Evolutionary conservation across 2,329 filamentous ascomycete species (phyloP).

Genomic region (Pochonia chlamydosporia): DNA sequence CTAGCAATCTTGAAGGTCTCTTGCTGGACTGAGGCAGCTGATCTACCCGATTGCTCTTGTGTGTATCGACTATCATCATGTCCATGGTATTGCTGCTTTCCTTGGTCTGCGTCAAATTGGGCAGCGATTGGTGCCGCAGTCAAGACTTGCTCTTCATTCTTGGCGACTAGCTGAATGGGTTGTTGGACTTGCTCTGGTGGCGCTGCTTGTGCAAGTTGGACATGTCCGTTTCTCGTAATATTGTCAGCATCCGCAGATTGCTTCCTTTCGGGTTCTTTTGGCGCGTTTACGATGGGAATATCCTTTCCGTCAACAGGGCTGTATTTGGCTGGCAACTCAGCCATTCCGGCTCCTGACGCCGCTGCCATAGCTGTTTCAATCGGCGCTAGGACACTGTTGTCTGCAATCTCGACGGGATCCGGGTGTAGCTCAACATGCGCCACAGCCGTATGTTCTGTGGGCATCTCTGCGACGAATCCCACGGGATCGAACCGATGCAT

Average conservation of each 20-base stretch:
- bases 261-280: neutral
- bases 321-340: slow-evolving; percentile 33
- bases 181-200: neutral
- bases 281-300: slow-evolving; percentile 10
- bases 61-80: neutral
- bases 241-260: neutral
- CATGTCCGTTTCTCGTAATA: neutral
- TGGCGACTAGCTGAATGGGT: neutral
- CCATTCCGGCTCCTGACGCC: slow-evolving; percentile 14
- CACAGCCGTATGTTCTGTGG: slow-evolving; percentile 34
- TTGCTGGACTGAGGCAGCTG: neutral
- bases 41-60: neutral
- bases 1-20: slow-evolving; percentile 12
- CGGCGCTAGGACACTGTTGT: slow-evolving; percentile 29
- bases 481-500: slow-evolving; percentile 31
- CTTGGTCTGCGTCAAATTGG: neutral
- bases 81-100: neutral
- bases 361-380: slow-evolving; percentile 23
- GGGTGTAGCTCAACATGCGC: slow-evolving; percentile 38
- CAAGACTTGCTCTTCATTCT: no score
- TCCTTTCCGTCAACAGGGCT: slow-evolving; percentile 18
- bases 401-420: slow-evolving; percentile 38
- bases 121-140: no score
- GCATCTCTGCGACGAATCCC: slow-evolving; percentile 41
- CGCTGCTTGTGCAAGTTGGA: neutral